Evolutionary conservation across 2,329 filamentous ascomycete species (phyloP).

Genomic region (Venturia aucupariae): DNA sequence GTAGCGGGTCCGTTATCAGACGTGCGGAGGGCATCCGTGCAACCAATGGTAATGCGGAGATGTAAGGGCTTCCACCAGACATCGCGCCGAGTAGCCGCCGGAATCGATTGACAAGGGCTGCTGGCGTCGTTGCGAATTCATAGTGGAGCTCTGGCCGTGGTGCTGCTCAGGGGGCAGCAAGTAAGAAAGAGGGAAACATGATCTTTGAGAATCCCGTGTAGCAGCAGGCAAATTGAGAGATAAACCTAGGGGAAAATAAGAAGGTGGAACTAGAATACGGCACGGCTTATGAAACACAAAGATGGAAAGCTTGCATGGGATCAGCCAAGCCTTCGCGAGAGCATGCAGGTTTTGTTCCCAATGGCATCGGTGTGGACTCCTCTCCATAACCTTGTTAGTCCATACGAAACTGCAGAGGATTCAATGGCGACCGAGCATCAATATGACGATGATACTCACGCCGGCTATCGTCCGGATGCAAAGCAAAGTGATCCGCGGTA

Average conservation of each 20-base stretch:
- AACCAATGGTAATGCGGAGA: too few species aligned
- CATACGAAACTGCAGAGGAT: neutral
- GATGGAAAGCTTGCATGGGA: neutral
- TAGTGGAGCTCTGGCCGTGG: neutral
- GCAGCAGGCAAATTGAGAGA: neutral
- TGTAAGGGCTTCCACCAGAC: neutral
- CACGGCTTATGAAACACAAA: neutral
- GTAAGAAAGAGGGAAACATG: neutral
- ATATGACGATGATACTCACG: neutral
- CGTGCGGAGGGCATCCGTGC: too few species aligned
- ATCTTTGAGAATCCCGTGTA: too few species aligned
- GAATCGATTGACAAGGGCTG: neutral
- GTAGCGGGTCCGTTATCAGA: neutral
- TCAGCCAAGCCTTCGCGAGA: neutral
- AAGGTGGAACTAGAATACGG: neutral
- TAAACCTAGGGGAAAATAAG: neutral
- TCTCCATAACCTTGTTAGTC: neutral
- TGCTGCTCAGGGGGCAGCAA: neutral
- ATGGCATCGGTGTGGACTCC: neutral
- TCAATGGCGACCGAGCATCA: neutral
- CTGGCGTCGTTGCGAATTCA: neutral
- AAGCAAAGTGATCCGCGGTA: neutral
- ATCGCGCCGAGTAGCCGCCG: neutral
- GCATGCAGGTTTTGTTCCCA: neutral
- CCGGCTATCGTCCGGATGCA: neutral